Evolutionary conservation across 257 asterid genomes (phyloP).

Genomic region (Verbena officinalis): DNA sequence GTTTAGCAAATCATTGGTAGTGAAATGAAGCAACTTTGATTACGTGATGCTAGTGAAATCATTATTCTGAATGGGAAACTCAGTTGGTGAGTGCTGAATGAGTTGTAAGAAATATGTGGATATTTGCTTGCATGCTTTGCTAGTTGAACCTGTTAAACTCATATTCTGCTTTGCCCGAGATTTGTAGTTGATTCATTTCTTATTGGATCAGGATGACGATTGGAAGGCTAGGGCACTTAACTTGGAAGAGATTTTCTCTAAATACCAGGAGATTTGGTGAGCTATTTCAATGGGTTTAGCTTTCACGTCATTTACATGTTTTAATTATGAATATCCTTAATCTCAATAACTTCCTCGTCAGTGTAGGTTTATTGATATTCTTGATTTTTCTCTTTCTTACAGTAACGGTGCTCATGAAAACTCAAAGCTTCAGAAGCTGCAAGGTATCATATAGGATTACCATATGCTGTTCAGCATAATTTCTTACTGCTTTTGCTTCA

Average conservation of each 20-base stretch:
- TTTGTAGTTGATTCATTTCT: slow-evolving; percentile 21
- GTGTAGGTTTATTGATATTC: too few relatives aligned
- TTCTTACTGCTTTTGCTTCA: slow-evolving; percentile 13
- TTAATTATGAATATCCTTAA: too few relatives aligned
- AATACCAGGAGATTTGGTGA: slow-evolving; percentile 59
- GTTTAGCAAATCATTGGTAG: not conserved
- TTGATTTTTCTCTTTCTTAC: slow-evolving; percentile 46
- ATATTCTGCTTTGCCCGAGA: not conserved
- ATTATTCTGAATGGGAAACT: not conserved
- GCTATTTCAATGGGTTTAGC: slow-evolving; percentile 9
- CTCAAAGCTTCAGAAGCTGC: slow-evolving; percentile 34
- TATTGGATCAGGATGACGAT: slow-evolving; percentile 53
- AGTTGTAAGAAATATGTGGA: not conserved
- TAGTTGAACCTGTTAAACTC: slow-evolving; percentile 7
- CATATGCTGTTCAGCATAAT: slow-evolving; percentile 7
- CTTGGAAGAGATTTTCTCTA: slow-evolving; percentile 61
- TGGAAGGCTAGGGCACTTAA: slow-evolving; percentile 65
- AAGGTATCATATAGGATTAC: slow-evolving; percentile 39
- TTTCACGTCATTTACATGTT: not conserved
- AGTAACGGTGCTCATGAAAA: slow-evolving; percentile 40
- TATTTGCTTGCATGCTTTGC: not conserved
- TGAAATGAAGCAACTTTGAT: slow-evolving; percentile 14
- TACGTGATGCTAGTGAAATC: not conserved
- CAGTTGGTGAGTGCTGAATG: not conserved
- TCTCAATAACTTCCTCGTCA: too few relatives aligned